Conservation (phyloP, 2,329 filamentous ascomycete species). For the Ophiostoma sp. region DNA sequence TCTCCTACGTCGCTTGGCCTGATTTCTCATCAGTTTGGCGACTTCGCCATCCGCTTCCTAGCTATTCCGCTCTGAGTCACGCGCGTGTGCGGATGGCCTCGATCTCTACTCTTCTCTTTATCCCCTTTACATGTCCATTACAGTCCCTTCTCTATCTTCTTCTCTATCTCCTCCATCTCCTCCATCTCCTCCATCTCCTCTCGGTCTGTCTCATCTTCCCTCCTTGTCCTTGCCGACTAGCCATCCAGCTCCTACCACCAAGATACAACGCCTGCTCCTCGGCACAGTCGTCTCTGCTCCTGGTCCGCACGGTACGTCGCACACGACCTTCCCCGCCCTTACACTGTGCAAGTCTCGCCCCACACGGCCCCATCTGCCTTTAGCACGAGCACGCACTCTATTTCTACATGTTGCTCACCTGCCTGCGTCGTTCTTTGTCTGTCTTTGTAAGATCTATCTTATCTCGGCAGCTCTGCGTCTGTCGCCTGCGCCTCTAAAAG, state of each 20-base stretch:
- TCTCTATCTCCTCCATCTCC: not conserved
- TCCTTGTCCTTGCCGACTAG: not conserved
- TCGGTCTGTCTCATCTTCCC: not conserved
- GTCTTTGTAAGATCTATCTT: not conserved
- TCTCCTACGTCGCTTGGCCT: not conserved
- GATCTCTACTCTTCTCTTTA: no score
- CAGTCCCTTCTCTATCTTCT: not conserved
- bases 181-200: not conserved
- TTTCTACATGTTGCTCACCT: constrained; percentile 4
- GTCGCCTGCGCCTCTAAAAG: not conserved
- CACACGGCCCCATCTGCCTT: constrained; percentile 11
- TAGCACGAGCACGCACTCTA: not conserved
- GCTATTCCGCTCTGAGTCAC: not conserved
- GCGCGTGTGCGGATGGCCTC: no score
- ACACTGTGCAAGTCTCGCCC: constrained; percentile 4
- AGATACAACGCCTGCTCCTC: not conserved
- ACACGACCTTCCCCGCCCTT: constrained; percentile 1
- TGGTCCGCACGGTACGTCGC: constrained; percentile 14
- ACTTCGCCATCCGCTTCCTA: not conserved
- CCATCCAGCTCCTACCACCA: not conserved
- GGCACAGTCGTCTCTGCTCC: constrained; percentile 5
- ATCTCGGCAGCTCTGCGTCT: not conserved
- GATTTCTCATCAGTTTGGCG: not conserved
- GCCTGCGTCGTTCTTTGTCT: constrained; percentile 7
- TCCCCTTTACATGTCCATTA: not conserved